Base-by-base conservation (phyloP, 495 filamentous ascomycete species). In the Neurospora cerealis region DNA sequence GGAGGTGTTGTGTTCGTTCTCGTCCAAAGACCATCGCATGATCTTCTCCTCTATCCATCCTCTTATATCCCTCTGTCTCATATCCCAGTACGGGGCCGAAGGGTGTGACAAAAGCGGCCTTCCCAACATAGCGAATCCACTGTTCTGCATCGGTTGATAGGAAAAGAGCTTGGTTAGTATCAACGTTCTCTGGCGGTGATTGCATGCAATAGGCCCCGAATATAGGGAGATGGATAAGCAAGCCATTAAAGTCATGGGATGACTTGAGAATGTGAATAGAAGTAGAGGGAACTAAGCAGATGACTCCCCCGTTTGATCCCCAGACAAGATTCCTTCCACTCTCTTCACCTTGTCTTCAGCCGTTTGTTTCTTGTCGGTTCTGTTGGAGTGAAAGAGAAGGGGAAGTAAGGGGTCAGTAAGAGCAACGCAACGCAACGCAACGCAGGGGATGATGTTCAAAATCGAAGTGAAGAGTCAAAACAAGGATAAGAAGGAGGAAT, bases 351-450 rank as follows among this genome's bases (percentile, higher is more conserved):
- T 87, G 71, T 87, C 78, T 46, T 80, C 77, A 0, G 85, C 84
- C 3, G 83, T 83, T 71, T 87, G 85, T 46, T 74, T 78, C 81
- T 86, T 87, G 73, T 87, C 85, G 76, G 84, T 87, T 36, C 85
- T 86, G 41, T 41, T 28, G 36, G 46, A 66, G 21, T n/a, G 36
- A 39, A 40, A 32, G 7, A 62, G n/a, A n/a, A 19, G n/a, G 10
- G 37, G 34, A 17, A 32, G 34, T 54, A 24, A 28, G 32, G 13
- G 19, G 21, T 32, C 21, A 38, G 38, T n/a, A 69, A 69, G n/a
- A 46, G 62, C 37, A 11, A 40, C 28, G 41, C 54, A 62, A 60
- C 48, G 48, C 13, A 17, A 42, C 40, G 13, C 41, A 44, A 44
- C 15, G 7, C 42, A 44, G 17, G 19, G 15, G 2, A 7, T 8